Percentiles rank a stretch among this genome's conserved stretches.
These are phyloP conservation scores for Basidiobolus meristosporus DNA, from an alignment of 371 early-diverging fungal genomes.

Conservation along the genomic window DNA sequence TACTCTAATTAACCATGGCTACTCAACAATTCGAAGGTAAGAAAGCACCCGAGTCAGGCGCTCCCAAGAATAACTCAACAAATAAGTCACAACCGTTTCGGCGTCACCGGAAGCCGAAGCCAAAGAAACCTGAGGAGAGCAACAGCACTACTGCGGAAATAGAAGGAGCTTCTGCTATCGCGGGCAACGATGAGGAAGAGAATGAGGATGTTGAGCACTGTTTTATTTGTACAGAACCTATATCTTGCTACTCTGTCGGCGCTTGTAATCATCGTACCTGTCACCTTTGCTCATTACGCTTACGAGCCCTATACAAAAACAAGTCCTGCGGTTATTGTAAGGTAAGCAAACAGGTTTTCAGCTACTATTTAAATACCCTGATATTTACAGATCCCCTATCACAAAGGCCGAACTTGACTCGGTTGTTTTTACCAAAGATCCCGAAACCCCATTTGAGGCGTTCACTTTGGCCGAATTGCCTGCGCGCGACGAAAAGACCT, in stretches of 20 bases:
- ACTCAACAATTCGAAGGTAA: no score
- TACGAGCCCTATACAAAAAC: slow-evolving; percentile 73
- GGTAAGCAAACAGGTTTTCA: slow-evolving; percentile 16
- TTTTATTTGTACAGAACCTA: slow-evolving; percentile 79
- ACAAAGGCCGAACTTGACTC: slow-evolving; percentile 36
- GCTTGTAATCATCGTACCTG: slow-evolving; percentile 84
- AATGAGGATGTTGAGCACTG: slow-evolving; percentile 35
- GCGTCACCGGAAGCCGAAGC: no score
- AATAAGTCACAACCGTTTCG: no score
- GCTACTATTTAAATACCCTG: background rate
- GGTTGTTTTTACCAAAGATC: slow-evolving; percentile 50
- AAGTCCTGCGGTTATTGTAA: slow-evolving; percentile 82
- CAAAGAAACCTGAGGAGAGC: no score
- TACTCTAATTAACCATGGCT: no score
- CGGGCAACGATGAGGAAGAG: slow-evolving; percentile 9
- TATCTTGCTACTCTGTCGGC: slow-evolving; percentile 63
- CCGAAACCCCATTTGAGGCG: slow-evolving; percentile 28
- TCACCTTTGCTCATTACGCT: slow-evolving; percentile 69
- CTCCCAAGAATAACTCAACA: no score
- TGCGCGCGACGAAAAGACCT: slow-evolving; percentile 36
- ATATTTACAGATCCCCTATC: background rate
- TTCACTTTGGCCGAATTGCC: slow-evolving; percentile 21
- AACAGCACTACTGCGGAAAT: no score
- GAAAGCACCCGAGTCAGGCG: no score
- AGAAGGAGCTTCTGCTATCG: background rate